A percentile compares a stretch with the other conserved stretches of the same genome.
These are phyloP conservation scores for Castanopsis chinensis DNA, from an alignment of 306 rosid genomes.

Conservation along the genomic window DNA sequence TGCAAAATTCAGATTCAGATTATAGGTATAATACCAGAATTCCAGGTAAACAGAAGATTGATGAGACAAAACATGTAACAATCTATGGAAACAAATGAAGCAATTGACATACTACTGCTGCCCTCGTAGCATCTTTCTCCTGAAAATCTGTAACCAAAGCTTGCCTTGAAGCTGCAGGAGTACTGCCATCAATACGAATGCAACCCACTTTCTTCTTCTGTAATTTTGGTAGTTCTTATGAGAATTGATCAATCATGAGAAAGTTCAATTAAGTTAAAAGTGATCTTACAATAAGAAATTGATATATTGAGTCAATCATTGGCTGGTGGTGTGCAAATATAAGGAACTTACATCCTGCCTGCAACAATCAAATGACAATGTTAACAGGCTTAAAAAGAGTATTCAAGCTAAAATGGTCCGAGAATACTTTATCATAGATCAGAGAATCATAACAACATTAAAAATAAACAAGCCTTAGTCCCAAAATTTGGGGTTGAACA, in stretches of 20 bases:
- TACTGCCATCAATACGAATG: slow-evolving; percentile 87
- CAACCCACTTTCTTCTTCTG: slow-evolving; percentile 92
- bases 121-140: slow-evolving; percentile 81
- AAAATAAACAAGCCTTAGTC: no score
- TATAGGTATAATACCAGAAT: slow-evolving; percentile 12
- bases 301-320: slow-evolving; percentile 79
- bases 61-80: slow-evolving; percentile 1
- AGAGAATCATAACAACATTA: no score
- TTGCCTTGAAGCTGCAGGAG: slow-evolving; percentile 72
- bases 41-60: slow-evolving; percentile 16
- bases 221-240: slow-evolving; percentile 34
- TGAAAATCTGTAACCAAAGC: slow-evolving; percentile 81
- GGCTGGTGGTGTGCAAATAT: slow-evolving; percentile 93
- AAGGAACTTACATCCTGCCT: slow-evolving; percentile 98
- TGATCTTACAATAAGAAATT: slow-evolving; percentile 79
- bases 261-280: slow-evolving; percentile 28
- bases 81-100: slow-evolving; percentile 7
- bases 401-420: not conserved
- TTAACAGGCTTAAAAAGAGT: slow-evolving; percentile 8
- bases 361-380: slow-evolving; percentile 29
- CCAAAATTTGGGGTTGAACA: no score
- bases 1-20: slow-evolving; percentile 12
- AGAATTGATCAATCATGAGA: slow-evolving; percentile 31
- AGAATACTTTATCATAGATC: no score
- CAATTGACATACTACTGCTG: slow-evolving; percentile 77